Percentiles rank a stretch among this genome's conserved stretches.
Conservation (phyloP, 1,284 basidiomycete species). For the Cryptococcus maquisensis region DNA sequence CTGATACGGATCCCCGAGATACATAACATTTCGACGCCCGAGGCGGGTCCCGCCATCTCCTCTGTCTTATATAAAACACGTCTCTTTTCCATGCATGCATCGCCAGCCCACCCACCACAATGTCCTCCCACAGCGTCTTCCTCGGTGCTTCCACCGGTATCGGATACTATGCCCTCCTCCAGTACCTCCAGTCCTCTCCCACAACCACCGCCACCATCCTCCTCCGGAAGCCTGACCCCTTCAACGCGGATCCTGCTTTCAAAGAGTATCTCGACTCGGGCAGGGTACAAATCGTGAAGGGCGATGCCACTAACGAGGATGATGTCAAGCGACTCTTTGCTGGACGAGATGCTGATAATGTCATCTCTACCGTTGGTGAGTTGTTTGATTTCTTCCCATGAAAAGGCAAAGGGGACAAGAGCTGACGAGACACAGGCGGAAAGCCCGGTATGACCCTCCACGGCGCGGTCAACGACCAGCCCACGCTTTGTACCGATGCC, state of each 20-base stretch:
- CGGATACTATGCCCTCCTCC: slow-evolving; percentile 13
- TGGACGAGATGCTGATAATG: slow-evolving; percentile 15
- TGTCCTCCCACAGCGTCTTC: slow-evolving; percentile 15
- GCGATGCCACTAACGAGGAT: slow-evolving; percentile 23
- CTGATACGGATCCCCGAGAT: too few species aligned
- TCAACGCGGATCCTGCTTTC: slow-evolving; percentile 16
- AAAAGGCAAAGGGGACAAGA: too few species aligned
- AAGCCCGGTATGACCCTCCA: slow-evolving; percentile 9
- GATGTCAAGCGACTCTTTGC: slow-evolving; percentile 27
- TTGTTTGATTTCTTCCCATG: not conserved
- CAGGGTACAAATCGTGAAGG: slow-evolving; percentile 17
- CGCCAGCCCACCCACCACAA: not conserved
- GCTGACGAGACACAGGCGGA: slow-evolving; percentile 11
- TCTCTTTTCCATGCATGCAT: too few species aligned
- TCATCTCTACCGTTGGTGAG: slow-evolving; percentile 29
- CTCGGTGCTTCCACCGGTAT: slow-evolving; percentile 24
- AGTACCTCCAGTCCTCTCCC: slow-evolving; percentile 3
- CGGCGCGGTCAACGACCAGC: slow-evolving; percentile 21
- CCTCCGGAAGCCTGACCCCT: slow-evolving; percentile 18
- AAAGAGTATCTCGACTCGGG: slow-evolving; percentile 12
- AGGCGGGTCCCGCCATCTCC: too few species aligned
- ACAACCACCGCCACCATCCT: slow-evolving; percentile 8
- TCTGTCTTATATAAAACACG: too few species aligned
- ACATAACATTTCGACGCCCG: too few species aligned
- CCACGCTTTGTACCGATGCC: slow-evolving; percentile 20